Percentiles rank a stretch among this genome's conserved stretches.
phyloP scores from a whole-genome alignment of 2,329 filamentous ascomycete genomes.

The Hirsutella minnesotensis region DNA sequence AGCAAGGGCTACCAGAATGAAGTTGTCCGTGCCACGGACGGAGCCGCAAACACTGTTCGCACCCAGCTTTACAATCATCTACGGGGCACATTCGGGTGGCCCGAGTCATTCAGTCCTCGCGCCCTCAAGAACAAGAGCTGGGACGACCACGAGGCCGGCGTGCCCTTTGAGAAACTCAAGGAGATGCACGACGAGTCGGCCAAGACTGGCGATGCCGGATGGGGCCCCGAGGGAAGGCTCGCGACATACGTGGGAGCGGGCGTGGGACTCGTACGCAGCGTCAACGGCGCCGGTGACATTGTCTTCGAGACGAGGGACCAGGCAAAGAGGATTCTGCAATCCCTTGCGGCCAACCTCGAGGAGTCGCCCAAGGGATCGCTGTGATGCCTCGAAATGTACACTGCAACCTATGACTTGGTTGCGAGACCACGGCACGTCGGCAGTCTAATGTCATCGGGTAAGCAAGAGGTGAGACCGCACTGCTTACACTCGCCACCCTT shows the following conservation, averaged over 20 bases:
- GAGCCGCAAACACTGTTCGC: constrained; percentile 24
- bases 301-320: constrained; percentile 17
- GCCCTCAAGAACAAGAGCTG: constrained; percentile 26
- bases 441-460: too few species aligned
- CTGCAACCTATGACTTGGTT: too few species aligned
- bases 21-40: constrained; percentile 26
- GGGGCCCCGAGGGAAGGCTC: constrained; percentile 34
- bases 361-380: too few species aligned
- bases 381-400: too few species aligned
- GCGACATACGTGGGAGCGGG: constrained; percentile 37
- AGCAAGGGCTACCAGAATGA: constrained; percentile 28
- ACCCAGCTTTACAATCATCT: constrained; percentile 32
- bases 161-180: constrained; percentile 32
- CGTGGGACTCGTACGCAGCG: constrained; percentile 29
- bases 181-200: constrained; percentile 26
- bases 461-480: too few species aligned
- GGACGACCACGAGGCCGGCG: constrained; percentile 20
- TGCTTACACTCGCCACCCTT: too few species aligned
- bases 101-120: constrained; percentile 25
- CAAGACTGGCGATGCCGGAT: constrained; percentile 28
- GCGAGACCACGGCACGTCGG: too few species aligned
- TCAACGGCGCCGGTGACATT: constrained; percentile 26
- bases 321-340: too few species aligned
- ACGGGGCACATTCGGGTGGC: constrained; percentile 30
- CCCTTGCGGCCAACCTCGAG: too few species aligned